A percentile compares a stretch with the other conserved stretches of the same genome.
These are phyloP conservation scores for Mycocalia duriaeana DNA, from an alignment of 1,284 basidiomycete genomes.

Conservation along the genomic window DNA sequence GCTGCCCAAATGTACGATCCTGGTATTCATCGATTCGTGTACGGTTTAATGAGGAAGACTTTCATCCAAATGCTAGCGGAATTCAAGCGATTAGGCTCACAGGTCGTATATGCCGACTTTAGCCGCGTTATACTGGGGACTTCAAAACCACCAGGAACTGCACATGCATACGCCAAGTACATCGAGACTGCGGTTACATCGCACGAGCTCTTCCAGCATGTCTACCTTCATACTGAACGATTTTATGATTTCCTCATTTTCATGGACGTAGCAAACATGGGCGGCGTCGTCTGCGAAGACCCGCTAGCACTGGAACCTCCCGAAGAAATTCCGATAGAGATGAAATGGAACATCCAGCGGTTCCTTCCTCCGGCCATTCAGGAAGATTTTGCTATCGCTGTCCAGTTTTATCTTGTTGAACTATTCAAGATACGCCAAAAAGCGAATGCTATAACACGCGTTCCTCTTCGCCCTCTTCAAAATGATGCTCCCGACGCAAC, in stretches of 20 bases:
- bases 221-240: conserved; percentile 82
- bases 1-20: conserved; percentile 90
- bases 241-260: conserved; percentile 95
- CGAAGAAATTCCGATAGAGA: conserved; percentile 69
- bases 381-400: conserved; percentile 67
- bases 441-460: conserved; percentile 52
- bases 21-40: conserved; percentile 88
- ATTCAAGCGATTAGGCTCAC: conserved; percentile 91
- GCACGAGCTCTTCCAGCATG: conserved; percentile 93
- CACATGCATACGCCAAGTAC: conserved; percentile 93
- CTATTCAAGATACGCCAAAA: conserved; percentile 78
- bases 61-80: conserved; percentile 96
- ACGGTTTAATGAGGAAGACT: conserved; percentile 96
- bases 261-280: conserved; percentile 94
- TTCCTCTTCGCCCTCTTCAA: conserved; percentile 72
- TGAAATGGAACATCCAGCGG: conserved; percentile 92
- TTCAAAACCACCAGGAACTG: conserved; percentile 92
- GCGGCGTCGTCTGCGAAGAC: conserved; percentile 83
- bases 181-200: conserved; percentile 90
- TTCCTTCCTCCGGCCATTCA: conserved; percentile 89
- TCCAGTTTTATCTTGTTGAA: conserved; percentile 86
- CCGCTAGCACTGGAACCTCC: conserved; percentile 65
- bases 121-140: conserved; percentile 88
- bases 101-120: conserved; percentile 95
- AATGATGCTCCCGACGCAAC: conserved; percentile 61